Conservation (phyloP, 768 basidiomycete species). For the Psilocybe cubensis region DNA sequence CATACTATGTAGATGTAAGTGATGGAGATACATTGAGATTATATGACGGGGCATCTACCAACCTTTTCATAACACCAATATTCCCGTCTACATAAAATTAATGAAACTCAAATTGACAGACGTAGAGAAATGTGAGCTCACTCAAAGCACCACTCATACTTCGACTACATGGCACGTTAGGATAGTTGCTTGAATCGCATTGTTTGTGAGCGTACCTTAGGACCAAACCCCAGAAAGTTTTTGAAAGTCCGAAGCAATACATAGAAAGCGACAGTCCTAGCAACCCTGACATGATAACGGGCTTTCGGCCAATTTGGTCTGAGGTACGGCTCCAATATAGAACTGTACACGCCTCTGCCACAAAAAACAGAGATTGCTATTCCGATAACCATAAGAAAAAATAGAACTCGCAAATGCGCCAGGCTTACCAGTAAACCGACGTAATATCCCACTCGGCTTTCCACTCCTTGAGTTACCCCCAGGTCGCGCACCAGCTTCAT, state of each 20-base stretch:
- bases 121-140: constrained; percentile 26
- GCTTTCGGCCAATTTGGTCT: constrained; percentile 75
- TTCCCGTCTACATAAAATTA: constrained; percentile 47
- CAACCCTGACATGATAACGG: constrained; percentile 70
- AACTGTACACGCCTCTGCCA: constrained; percentile 74
- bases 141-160: constrained; percentile 73
- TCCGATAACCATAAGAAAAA: background rate
- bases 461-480: constrained; percentile 71
- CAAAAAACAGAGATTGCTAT: constrained; percentile 79
- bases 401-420: background rate
- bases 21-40: background rate
- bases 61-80: constrained; percentile 69
- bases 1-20: constrained; percentile 46
- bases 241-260: constrained; percentile 76
- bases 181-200: background rate
- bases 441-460: constrained; percentile 74
- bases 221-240: constrained; percentile 66
- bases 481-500: constrained; percentile 64
- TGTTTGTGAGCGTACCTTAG: constrained; percentile 38
- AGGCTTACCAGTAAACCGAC: constrained; percentile 69
- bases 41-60: background rate
- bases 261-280: constrained; percentile 68
- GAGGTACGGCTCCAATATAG: constrained; percentile 78
- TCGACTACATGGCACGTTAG: constrained; percentile 44
- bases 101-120: background rate